phyloP scores from a whole-genome alignment of 371 early-diverging fungal species.

The Mortierella sp. region DNA sequence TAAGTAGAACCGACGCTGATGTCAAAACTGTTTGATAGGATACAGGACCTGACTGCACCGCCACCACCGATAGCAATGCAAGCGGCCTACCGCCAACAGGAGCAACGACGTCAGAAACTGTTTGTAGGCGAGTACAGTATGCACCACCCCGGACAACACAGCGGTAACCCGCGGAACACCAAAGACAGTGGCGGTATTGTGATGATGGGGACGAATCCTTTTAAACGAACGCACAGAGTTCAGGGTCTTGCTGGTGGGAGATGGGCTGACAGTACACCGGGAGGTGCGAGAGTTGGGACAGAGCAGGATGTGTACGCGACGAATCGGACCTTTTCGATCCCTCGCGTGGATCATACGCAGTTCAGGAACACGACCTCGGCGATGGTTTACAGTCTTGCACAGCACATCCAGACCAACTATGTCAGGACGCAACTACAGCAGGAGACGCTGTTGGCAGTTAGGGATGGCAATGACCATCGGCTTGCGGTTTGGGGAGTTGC shows the following conservation, averaged over 20 bases:
- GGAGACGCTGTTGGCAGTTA: neutral
- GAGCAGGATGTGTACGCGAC: neutral
- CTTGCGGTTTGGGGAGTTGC: conserved; percentile 4
- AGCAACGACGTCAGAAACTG: conserved; percentile 49
- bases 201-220: conserved; percentile 49
- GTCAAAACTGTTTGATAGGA: conserved; percentile 38
- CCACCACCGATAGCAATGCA: conserved; percentile 53
- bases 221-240: conserved; percentile 26
- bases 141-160: conserved; percentile 15
- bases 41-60: conserved; percentile 52
- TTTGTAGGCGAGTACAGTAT: conserved; percentile 56
- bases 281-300: neutral
- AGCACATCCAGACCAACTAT: conserved; percentile 30
- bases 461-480: no score
- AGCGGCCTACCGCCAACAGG: conserved; percentile 44
- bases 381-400: conserved; percentile 39
- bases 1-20: conserved; percentile 35
- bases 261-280: conserved; percentile 23
- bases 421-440: conserved; percentile 25
- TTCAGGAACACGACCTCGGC: conserved; percentile 34
- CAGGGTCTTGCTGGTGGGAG: conserved; percentile 41
- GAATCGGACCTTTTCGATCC: neutral
- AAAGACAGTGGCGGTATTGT: conserved; percentile 16
- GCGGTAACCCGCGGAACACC: neutral
- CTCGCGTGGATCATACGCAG: conserved; percentile 28